Evolutionary conservation across 2,329 filamentous ascomycete species (phyloP), one percentile per base, ranked within the genome.

Genomic region (Tympanopsis confertula): DNA sequence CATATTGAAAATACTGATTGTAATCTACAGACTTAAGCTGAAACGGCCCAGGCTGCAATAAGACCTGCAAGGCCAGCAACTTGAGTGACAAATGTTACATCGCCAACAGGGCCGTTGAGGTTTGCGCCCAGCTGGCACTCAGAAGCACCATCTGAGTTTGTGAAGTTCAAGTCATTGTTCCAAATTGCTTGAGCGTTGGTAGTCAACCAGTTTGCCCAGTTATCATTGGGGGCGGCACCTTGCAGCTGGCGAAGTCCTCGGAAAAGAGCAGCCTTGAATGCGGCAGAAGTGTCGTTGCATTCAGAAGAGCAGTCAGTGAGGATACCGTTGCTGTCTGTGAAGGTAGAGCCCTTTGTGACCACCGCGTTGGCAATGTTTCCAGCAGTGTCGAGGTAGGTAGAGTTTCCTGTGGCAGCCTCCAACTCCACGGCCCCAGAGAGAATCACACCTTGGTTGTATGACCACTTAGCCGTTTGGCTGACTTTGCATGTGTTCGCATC

Each of bases 201-300:
- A 35, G 66, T 53, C 39, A 86, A 70, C 39, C 78, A 77, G 2
- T 58, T 51, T 13, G 55, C 58, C 48, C 76, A 79, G 7, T 52
- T 52, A 3, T 61, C 52, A 26, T 69, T 58, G 0, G 71, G 69
- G 1, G 65, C 66, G 3, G 56, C 68, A 1, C 57, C 49, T 17
- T 80, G 62, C 24, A 86, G 55, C 39, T 70, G 68, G 20, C 66
- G 63, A 15, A 86, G 57, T 49, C 82, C 82, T 15, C 78, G 68
- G 13, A 73, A 64, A 44, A 85, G 83, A 24, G 85, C 63, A 3
- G 82, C 82, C 55, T 86, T 86, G 66, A 86, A 86, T 48, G n/a
- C n/a, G n/a, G n/a, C n/a, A n/a, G 82, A 75, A 20, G 71, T 65
- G 2, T 64, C 69, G 41, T 78, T 69, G 15, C 49, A 52, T 10